Conservation (phyloP, 192 early-diverging fungal species). For the Backusella macrospora region DNA sequence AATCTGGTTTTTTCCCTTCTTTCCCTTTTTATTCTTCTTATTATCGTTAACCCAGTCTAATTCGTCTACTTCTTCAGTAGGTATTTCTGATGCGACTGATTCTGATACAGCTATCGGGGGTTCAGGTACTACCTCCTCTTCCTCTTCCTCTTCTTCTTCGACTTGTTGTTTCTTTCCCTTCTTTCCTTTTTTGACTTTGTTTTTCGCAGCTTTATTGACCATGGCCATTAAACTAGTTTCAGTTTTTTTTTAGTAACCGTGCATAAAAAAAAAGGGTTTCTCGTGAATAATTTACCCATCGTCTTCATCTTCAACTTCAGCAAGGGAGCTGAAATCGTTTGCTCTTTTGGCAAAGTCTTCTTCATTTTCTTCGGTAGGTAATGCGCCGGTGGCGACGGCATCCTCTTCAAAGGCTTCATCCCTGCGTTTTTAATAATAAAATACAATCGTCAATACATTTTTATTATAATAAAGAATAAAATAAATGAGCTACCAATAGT, state of each 20-base stretch:
- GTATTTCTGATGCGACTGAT: conserved; percentile 5
- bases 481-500: conserved; percentile 49
- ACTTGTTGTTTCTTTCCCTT: conserved; percentile 23
- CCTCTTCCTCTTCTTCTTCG: conserved; percentile 22
- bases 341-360: conserved; percentile 29
- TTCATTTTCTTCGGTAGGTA: conserved; percentile 27
- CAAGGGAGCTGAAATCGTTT: conserved; percentile 24
- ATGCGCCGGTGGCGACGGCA: conserved; percentile 41
- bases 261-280: conserved; percentile 11
- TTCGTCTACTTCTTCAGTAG: conserved; percentile 65
- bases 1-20: conserved; percentile 48
- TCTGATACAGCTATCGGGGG: background rate
- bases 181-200: conserved; percentile 54
- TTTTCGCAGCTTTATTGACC: conserved; percentile 53
- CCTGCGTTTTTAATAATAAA: conserved; percentile 32
- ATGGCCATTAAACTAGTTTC: conserved; percentile 43
- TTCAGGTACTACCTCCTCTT: background rate
- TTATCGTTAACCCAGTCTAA: conserved; percentile 62
- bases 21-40: conserved; percentile 53
- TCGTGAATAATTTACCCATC: conserved; percentile 39
- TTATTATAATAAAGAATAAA: background rate
- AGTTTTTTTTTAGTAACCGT: background rate
- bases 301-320: conserved; percentile 43
- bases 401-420: conserved; percentile 60
- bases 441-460: background rate